A percentile compares a stretch with the other conserved stretches of the same genome.
phyloP scores from a whole-genome alignment of 768 basidiomycete species.

The Asterophora lycoperdoides region DNA sequence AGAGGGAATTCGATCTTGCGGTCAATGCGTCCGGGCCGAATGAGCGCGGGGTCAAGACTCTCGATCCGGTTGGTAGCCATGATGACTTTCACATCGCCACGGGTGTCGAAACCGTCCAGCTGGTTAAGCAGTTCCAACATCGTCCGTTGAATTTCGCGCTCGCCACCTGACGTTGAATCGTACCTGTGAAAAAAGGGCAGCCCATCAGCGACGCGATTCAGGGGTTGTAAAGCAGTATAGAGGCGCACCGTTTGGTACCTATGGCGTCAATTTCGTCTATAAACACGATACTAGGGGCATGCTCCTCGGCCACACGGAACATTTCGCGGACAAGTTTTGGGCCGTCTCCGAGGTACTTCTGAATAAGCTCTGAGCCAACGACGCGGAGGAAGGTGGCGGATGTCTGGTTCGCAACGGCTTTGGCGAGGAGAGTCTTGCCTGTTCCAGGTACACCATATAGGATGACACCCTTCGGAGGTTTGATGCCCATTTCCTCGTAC shows the following conservation, averaged over 20 bases:
- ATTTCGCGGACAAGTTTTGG: constrained; percentile 97
- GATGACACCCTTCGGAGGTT: constrained; percentile 99
- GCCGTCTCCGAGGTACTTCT: constrained; percentile 98
- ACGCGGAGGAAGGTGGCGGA: constrained; percentile 97
- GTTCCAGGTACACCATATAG: constrained; percentile 98
- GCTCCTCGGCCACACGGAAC: constrained; percentile 95
- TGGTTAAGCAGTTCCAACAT: constrained; percentile 99
- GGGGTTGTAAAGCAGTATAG: neutral
- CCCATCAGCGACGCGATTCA: no score
- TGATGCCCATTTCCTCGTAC: constrained; percentile 99
- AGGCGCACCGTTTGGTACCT: constrained; percentile 87
- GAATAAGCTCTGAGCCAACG: constrained; percentile 96
- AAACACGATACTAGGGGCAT: constrained; percentile 98
- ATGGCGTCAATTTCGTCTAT: constrained; percentile 99
- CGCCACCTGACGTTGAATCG: constrained; percentile 97
- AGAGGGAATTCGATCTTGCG: constrained; percentile 98
- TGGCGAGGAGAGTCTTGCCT: constrained; percentile 95
- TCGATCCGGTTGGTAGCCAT: constrained; percentile 99
- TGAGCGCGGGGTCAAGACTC: constrained; percentile 94
- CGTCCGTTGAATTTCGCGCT: constrained; percentile 98
- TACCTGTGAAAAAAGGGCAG: constrained; percentile 49
- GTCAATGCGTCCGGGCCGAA: constrained; percentile 97
- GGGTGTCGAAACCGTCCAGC: constrained; percentile 97
- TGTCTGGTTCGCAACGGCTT: constrained; percentile 97
- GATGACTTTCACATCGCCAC: constrained; percentile 99